phyloP scores from a whole-genome alignment of 2,329 filamentous ascomycete genomes.

The Plectosphaerella cucumerina region DNA sequence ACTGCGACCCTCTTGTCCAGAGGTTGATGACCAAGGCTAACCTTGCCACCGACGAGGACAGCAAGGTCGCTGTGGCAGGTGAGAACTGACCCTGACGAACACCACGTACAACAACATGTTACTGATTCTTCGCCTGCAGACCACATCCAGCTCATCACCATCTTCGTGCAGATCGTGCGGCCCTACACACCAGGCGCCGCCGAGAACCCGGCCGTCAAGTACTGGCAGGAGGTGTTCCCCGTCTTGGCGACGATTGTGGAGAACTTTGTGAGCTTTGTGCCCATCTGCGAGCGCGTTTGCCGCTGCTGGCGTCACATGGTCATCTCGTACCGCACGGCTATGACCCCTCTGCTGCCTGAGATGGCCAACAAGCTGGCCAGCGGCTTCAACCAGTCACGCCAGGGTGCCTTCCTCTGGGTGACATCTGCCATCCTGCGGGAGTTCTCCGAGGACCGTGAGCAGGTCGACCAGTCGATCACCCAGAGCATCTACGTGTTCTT shows the following conservation, averaged over 20 bases:
- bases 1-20: conserved; percentile 85
- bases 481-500: conserved; percentile 92
- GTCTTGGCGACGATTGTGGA: conserved; percentile 82
- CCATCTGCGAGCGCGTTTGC: conserved; percentile 90
- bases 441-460: conserved; percentile 86
- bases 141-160: conserved; percentile 85
- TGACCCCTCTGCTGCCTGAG: conserved; percentile 76
- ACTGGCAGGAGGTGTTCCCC: conserved; percentile 91
- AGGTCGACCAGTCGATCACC: conserved; percentile 76
- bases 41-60: conserved; percentile 74
- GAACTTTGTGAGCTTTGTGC: conserved; percentile 79
- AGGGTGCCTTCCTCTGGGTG: conserved; percentile 98
- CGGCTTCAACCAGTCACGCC: conserved; percentile 79
- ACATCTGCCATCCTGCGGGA: conserved; percentile 92
- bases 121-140: conserved; percentile 43
- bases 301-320: conserved; percentile 97
- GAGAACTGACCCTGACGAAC: conserved; percentile 21
- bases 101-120: neutral
- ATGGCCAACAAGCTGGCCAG: conserved; percentile 85
- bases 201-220: conserved; percentile 88
- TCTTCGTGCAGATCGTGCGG: conserved; percentile 75
- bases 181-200: conserved; percentile 69
- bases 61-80: conserved; percentile 83
- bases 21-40: conserved; percentile 85
- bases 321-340: conserved; percentile 87